Evolutionary conservation across 2,329 filamentous ascomycete species (phyloP), one percentile per base, ranked within the genome.

Genomic region (Colletotrichum salicis): DNA sequence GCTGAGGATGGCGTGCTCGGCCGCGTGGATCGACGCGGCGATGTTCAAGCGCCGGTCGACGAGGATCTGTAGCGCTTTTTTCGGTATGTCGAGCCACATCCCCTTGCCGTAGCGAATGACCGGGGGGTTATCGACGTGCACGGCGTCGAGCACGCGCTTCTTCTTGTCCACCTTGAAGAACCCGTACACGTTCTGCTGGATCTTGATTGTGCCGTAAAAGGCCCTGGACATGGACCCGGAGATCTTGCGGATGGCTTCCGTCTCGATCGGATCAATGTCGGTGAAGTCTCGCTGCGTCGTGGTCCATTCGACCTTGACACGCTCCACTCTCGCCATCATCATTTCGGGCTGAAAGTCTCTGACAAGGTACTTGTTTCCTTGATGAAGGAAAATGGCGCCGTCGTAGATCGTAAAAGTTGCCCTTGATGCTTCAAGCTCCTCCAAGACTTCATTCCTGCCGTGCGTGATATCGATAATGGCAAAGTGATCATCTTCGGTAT

Each of bases 381-480:
- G 96, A 77, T 99, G 96, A 5, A 99, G 86, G 83, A 97, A 99
- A 73, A 99, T 98, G 56, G 94, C 96, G 13, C 96, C 96, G 80
- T 98, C 96, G 81, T 99, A 99, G 71, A 99, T 89, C 1, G 95
- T 97, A 82, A 97, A 98, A 75, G 94, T 96, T 1, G 96, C 96
- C n/a, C 96, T 91, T 1, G 93, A 96, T 1, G 95, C 94, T 82
- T 98, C 96, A n/a, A 99, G 88, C 82, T 98, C 95, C 84, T 99
- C 96, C 1, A 99, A 87, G 0, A 99, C 93, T 0, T 91, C 85
- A 78, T 98, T 98, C 66, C 90, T 90, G 31, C 91, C 91, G 75
- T 96, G 90, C 0, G 94, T 96, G 15, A 92, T 92, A 83, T 99
- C 94, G 64, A 99, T 90, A 62, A 99, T 93, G 29, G 96, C 96